Percentiles rank a stretch among this genome's conserved stretches.
These are phyloP conservation scores for Psilocybe subaeruginosa DNA, from an alignment of 768 basidiomycete genomes.

Conservation along the genomic window DNA sequence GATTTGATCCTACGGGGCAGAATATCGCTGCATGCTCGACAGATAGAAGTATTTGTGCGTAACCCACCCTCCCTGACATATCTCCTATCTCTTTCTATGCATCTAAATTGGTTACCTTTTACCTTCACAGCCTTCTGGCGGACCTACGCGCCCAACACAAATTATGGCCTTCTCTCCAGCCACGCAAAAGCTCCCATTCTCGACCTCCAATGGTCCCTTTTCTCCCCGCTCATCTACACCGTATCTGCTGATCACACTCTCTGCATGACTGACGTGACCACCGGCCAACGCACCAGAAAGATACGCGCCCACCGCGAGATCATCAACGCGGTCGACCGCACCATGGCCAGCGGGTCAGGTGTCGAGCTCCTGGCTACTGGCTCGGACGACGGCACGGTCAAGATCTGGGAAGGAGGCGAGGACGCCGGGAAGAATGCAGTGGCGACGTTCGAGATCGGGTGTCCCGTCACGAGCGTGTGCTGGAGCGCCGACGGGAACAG, in stretches of 20 bases:
- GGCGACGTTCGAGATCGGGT: slow-evolving; percentile 81
- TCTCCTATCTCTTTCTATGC: no score
- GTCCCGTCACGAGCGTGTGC: slow-evolving; percentile 89
- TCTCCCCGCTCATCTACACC: slow-evolving; percentile 72
- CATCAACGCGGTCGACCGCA: slow-evolving; percentile 87
- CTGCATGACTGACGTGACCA: slow-evolving; percentile 74
- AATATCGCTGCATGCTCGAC: slow-evolving; percentile 92
- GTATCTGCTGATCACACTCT: slow-evolving; percentile 92
- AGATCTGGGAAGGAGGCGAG: slow-evolving; percentile 89
- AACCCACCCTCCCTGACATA: not conserved
- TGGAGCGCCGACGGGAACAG: slow-evolving; percentile 92
- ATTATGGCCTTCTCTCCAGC: slow-evolving; percentile 85
- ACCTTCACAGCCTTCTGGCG: slow-evolving; percentile 74
- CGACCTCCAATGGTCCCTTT: slow-evolving; percentile 90
- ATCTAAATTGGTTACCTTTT: no score
- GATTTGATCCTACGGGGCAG: slow-evolving; percentile 93
- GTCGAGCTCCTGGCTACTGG: slow-evolving; percentile 86
- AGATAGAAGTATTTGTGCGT: slow-evolving; percentile 89
- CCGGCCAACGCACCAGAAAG: slow-evolving; percentile 79
- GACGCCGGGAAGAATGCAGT: slow-evolving; percentile 75
- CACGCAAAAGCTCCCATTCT: slow-evolving; percentile 91
- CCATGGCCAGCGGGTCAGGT: slow-evolving; percentile 82
- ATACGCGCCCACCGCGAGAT: slow-evolving; percentile 91
- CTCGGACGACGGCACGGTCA: slow-evolving; percentile 90
- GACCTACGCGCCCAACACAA: slow-evolving; percentile 90